Base-by-base conservation (phyloP, 1,284 basidiomycete genomes). In the Crucibulum cyathiforme region DNA sequence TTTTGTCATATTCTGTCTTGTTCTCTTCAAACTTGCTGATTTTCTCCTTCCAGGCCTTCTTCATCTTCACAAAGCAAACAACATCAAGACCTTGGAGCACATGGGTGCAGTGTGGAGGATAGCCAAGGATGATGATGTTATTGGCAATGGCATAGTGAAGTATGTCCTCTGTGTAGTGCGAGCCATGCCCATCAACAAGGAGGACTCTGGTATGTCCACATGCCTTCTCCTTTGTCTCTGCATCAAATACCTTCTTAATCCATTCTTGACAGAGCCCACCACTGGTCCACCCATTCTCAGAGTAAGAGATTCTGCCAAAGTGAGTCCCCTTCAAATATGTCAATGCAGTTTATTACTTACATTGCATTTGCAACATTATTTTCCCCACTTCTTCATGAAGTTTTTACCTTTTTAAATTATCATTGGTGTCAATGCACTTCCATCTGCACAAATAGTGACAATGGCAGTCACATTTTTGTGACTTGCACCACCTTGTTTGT, bases 31-130 rank as follows among this genome's bases (percentile, higher is more conserved):
- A 71, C 2, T 15, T 50, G 10, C 41, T 52, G 13, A 68, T 61
- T n/a, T 56, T 63, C 13, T 51, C 38, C 52, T 62, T 60, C 57
- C 59, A 65, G 43, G 59, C n/a, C n/a, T n/a, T n/a, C n/a, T n/a
- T n/a, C n/a, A 66, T 63, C 54, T 57, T 61, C 39, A 64, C 70
- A 63, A 80, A 80, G 61, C 74, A 77, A 0, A 76, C 72, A n/a
- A 80, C 72, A 63, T n/a, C n/a, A n/a, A n/a, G n/a, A n/a, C n/a
- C n/a, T 63, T 80, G 77, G 2, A 77, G 63, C 7, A 70, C 70
- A 67, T 80, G 76, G 3, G 73, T 80, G 54, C 71, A 77, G 60
- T 81, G 79, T 5, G 78, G 71, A 50, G 77, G 79, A 54, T 80
- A 81, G 1, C 70, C 69, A 8, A 80, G 60, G 31, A 81, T 58